phyloP scores from a whole-genome alignment of 225 moss, liverwort and hornwort genomes.

The Bryum argenteum region DNA sequence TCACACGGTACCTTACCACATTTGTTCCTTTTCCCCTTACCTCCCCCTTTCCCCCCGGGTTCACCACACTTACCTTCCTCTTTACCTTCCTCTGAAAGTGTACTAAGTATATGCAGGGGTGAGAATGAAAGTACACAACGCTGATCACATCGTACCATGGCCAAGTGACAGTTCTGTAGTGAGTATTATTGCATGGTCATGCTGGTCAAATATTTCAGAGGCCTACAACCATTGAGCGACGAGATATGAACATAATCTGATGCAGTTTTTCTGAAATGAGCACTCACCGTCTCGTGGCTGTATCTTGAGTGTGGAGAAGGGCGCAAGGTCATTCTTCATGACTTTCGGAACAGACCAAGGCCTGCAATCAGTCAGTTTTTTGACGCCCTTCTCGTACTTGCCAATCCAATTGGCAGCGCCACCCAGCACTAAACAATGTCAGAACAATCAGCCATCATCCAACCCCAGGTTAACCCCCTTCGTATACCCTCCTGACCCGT shows the following conservation, averaged over 20 bases:
- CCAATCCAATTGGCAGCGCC: constrained; percentile 57
- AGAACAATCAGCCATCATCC: constrained; percentile 31
- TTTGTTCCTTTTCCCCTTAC: constrained; percentile 15
- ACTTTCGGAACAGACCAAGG: constrained; percentile 38
- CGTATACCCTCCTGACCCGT: background rate
- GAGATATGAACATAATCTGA: too few species aligned
- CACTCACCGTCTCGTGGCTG: constrained; percentile 40
- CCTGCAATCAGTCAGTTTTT: constrained; percentile 36
- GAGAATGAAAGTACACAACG: background rate
- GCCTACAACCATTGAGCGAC: too few species aligned
- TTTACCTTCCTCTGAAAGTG: constrained; percentile 23
- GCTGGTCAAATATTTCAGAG: too few species aligned
- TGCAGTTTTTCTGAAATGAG: too few species aligned
- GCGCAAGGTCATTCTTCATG: constrained; percentile 33
- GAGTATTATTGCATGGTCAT: too few species aligned
- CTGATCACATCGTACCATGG: background rate
- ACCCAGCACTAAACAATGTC: constrained; percentile 39
- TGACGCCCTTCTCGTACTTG: constrained; percentile 33
- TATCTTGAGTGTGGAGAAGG: constrained; percentile 53
- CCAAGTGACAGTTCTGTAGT: too few species aligned
- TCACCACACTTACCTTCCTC: constrained; percentile 17
- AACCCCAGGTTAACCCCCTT: constrained; percentile 25
- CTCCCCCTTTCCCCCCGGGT: background rate
- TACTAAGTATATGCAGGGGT: background rate
- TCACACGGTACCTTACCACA: constrained; percentile 26